phyloP scores from a whole-genome alignment of 2,329 filamentous ascomycete species.

The Verticillium klebahnii region DNA sequence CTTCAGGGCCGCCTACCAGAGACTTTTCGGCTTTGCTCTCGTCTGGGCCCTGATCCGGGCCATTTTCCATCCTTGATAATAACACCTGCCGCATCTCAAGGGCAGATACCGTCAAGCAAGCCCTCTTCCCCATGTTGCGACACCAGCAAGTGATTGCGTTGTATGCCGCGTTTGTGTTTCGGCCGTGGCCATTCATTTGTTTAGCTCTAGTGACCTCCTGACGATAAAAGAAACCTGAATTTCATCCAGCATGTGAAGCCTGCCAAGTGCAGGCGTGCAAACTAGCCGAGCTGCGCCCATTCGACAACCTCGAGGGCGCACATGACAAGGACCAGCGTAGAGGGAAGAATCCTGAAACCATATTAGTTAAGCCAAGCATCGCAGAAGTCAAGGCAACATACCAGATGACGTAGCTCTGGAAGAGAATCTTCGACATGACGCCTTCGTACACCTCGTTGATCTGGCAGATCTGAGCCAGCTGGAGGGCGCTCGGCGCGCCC shows the following conservation, averaged over 20 bases:
- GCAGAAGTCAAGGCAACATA: slow-evolving; percentile 37
- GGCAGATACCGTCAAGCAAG: background rate
- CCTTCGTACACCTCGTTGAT: slow-evolving; percentile 95
- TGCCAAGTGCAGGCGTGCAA: background rate
- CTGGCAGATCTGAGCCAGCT: slow-evolving; percentile 97
- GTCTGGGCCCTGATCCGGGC: background rate
- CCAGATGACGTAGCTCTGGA: slow-evolving; percentile 97
- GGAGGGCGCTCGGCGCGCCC: slow-evolving; percentile 86
- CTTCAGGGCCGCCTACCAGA: background rate
- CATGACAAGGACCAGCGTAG: slow-evolving; percentile 86
- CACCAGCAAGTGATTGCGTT: background rate
- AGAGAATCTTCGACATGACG: slow-evolving; percentile 87
- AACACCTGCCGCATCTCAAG: background rate
- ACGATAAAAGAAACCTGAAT: background rate
- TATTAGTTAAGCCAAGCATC: slow-evolving; percentile 18
- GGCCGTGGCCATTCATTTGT: background rate
- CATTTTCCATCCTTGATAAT: background rate
- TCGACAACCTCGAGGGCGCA: slow-evolving; percentile 87
- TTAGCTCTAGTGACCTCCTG: background rate
- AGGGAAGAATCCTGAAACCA: slow-evolving; percentile 74
- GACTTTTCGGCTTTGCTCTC: background rate
- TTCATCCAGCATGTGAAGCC: background rate
- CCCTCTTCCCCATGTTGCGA: background rate
- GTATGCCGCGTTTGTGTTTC: background rate
- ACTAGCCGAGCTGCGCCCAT: slow-evolving; percentile 55